Evolutionary conservation across 2,329 filamentous ascomycete species (phyloP).

Genomic region (Aspergillus sp.): DNA sequence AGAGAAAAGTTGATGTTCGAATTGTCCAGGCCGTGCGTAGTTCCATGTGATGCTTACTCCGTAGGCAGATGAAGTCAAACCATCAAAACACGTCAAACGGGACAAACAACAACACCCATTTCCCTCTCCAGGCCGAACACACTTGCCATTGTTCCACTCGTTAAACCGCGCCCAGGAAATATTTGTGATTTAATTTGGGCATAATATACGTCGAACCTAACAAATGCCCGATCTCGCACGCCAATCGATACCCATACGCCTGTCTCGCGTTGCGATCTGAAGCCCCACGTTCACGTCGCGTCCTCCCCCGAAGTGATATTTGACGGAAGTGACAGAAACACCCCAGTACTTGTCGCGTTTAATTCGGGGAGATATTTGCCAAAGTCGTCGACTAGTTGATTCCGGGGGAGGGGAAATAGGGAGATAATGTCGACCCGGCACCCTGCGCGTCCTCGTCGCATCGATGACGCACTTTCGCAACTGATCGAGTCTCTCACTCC

Average conservation of each 20-base stretch:
- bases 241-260: background rate
- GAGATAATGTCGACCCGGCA: constrained; percentile 34
- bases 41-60: constrained; percentile 12
- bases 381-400: background rate
- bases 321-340: background rate
- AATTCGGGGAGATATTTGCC: background rate
- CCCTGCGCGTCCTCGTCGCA: constrained; percentile 39
- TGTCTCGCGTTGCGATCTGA: background rate
- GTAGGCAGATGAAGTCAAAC: constrained; percentile 13
- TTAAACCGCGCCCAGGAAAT: background rate
- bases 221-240: background rate
- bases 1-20: no score
- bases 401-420: constrained; percentile 17
- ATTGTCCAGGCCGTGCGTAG: background rate
- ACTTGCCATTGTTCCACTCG: background rate
- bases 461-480: constrained; percentile 46
- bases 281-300: background rate
- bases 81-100: constrained; percentile 22
- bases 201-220: background rate
- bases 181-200: background rate
- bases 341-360: background rate
- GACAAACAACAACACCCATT: constrained; percentile 24
- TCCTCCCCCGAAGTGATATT: background rate
- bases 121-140: constrained; percentile 8
- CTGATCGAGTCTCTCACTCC: constrained; percentile 44